These are phyloP conservation scores for Aspergillus ochraceus DNA, from an alignment of 2,329 filamentous ascomycete genomes.

Conservation along the genomic window DNA sequence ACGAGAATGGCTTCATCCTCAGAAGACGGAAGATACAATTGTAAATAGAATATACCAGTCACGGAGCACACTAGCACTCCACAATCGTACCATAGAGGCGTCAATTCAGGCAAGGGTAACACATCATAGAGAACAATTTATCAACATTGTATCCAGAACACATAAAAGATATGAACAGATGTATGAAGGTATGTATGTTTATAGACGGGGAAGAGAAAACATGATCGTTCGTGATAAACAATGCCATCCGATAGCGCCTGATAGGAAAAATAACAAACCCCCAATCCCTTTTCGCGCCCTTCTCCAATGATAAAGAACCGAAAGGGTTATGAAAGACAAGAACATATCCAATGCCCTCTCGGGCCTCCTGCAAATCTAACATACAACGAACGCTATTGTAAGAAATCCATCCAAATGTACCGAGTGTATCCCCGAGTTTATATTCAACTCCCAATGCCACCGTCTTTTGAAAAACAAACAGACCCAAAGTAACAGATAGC, in stretches of 20 bases:
- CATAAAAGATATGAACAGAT: background rate
- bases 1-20: background rate
- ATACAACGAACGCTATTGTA: background rate
- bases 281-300: background rate
- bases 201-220: background rate
- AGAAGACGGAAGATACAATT: too few relatives aligned
- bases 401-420: background rate
- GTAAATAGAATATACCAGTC: too few relatives aligned
- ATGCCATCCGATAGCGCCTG: background rate
- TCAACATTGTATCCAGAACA: background rate
- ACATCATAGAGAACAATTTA: background rate
- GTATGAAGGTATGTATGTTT: background rate
- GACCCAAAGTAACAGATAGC: background rate
- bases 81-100: too few relatives aligned
- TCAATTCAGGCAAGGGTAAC: background rate
- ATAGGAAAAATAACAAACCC: background rate
- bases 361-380: background rate
- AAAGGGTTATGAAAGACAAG: background rate
- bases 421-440: background rate
- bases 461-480: background rate
- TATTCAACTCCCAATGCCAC: background rate
- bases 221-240: background rate
- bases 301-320: background rate
- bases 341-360: background rate
- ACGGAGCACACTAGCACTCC: too few relatives aligned